Evolutionary conservation across 768 basidiomycete genomes (phyloP), one percentile per base, ranked within the genome.

Genomic region (Mycena sanguinolenta): DNA sequence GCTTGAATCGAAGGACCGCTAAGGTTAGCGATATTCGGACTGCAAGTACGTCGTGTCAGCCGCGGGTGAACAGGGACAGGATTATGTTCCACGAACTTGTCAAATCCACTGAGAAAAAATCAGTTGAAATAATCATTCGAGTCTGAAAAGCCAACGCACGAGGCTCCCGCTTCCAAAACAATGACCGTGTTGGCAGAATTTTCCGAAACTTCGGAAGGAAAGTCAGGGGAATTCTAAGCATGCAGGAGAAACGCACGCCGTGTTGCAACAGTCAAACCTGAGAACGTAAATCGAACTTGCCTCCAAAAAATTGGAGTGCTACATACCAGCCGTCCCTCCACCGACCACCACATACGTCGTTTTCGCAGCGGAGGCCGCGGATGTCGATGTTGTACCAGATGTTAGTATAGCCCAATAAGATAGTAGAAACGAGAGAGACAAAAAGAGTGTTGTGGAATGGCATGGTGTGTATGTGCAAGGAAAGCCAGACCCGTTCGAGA

Each of bases 321-420:
- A 39, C 62, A 39, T 54, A 63, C 62, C 62, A 63, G 62, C 62
- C 21, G 62, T 63, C 38, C 62, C 62, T n/a, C 50, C 62, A 36
- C 62, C 62, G 23, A 63, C 62, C 27, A 63, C 62, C 34, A 63
- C 52, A 17, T 63, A 63, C 6, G 62, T 63, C 34, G 52, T 63
- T 30, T 63, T 42, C 52, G 38, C 52, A 42, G 27, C 52, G 36
- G 52, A 13, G n/a, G n/a, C n/a, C 16, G 61, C 13, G 13, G 16
- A 7, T 2, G 16, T 19, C 2, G 42, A 17, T n/a, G 61, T 12
- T 17, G 42, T 19, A 2, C 42, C 42, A 21, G 42, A 44, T 44
- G 42, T 7, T 14, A 19, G 42, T 44, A 19, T 7, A 44, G 17
- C 42, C 42, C 13, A 44, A 19, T 44, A 44, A 44, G 42, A 44